phyloP scores from a whole-genome alignment of 495 filamentous ascomycete species.

The Clohesyomyces aquaticus region DNA sequence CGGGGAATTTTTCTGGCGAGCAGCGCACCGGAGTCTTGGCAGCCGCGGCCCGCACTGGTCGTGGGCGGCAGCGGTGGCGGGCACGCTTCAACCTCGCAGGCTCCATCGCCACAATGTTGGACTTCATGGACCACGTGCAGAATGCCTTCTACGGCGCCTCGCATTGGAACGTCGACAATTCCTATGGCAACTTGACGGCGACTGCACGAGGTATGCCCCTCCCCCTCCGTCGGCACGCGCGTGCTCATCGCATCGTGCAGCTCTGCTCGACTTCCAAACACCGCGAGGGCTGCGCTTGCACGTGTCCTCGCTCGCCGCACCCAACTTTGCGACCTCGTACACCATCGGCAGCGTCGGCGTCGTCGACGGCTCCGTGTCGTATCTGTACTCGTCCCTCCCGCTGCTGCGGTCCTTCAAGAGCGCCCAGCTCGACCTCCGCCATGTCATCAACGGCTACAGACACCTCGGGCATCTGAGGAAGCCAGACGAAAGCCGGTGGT shows the following conservation, averaged over 20 bases:
- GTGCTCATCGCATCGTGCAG: constrained; percentile 50
- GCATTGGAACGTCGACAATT: constrained; percentile 90
- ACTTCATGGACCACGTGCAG: constrained; percentile 98
- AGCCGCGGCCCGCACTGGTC: constrained; percentile 5
- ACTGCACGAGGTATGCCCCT: constrained; percentile 72
- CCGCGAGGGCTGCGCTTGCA: constrained; percentile 79
- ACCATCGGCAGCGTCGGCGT: constrained; percentile 79
- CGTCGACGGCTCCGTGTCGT: constrained; percentile 89
- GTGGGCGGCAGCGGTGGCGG: background rate
- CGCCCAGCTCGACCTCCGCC: constrained; percentile 62
- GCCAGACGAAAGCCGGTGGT: constrained; percentile 54
- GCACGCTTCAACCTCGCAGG: background rate
- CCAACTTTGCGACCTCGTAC: constrained; percentile 91
- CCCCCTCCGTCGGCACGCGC: constrained; percentile 1
- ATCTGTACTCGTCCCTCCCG: constrained; percentile 82
- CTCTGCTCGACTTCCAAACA: constrained; percentile 80
- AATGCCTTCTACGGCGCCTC: constrained; percentile 86
- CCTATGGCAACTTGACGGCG: constrained; percentile 82
- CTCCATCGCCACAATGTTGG: constrained; percentile 67
- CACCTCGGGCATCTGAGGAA: constrained; percentile 61
- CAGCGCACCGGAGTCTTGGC: too few relatives aligned
- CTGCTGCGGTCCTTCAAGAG: constrained; percentile 61
- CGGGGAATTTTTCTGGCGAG: too few relatives aligned
- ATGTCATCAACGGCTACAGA: constrained; percentile 70
- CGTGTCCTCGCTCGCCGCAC: constrained; percentile 85